Base-by-base conservation (phyloP, 78 protist species). In the Chrysochromulina tobinii region DNA sequence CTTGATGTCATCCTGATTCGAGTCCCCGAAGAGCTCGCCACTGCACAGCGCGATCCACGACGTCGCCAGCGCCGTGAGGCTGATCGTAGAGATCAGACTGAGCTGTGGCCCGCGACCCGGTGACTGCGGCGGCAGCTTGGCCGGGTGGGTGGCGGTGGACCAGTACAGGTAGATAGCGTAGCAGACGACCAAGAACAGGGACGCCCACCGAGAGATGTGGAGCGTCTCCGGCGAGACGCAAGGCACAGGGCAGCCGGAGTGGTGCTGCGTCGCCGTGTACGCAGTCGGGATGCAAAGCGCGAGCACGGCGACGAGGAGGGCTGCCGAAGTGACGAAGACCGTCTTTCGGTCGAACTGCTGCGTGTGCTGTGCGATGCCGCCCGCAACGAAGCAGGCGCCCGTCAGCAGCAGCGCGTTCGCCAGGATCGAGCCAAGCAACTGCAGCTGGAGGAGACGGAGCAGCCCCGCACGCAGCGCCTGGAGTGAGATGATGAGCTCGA, bases 381-480 rank as follows among this genome's bases (percentile, higher is more conserved):
- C 93, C 53, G 91, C 77, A 51, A 91, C 1, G 91, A 93, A 83
- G 21, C 88, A 3, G 66, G 25, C 9, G 7, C 96, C 96, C 17
- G 88, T 15, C 48, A 94, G 92, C 8, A 94, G 92, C 55, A 94
- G 81, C 53, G 87, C 7, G 86, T 91, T 94, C 61, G 89, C 23
- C 27, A 94, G 77, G 48, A 94, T 77, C n/a, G 94, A 92, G 23
- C 96, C 96, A 6, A 92, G 17, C 25, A 94, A 68, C 20, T 93
- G 75, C 23, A 91, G 57, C 81, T 92, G 92, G 77, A 94, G 90
- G 38, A 94, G 89, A 12, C 54, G 48, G 21, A 92, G 55, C 75
- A 92, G 6, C 8, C 88, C 79, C 69, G 25, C 59, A 5, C 54
- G 81, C 38, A 93, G 81, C 59, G 95, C 93, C 15, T 61, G 18